phyloP scores from a whole-genome alignment of 441 rosid species.

The Capsella rubella region DNA sequence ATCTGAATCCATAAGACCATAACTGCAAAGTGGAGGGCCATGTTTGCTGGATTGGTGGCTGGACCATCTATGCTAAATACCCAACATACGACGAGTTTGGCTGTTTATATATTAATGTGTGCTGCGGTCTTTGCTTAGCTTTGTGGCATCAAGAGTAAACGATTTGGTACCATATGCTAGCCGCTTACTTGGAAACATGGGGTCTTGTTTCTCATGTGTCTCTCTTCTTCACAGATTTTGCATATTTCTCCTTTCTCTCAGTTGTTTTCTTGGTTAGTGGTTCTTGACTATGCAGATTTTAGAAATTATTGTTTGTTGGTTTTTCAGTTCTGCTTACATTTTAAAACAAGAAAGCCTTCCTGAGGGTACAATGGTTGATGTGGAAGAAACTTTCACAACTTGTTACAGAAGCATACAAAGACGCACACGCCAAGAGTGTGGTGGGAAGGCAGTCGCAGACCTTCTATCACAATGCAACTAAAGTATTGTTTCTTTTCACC shows the following conservation, averaged over 20 bases:
- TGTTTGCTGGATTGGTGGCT: slow-evolving; percentile 85
- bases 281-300: slow-evolving; percentile 1
- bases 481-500: background rate
- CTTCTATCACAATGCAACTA: background rate
- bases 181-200: slow-evolving; percentile 99
- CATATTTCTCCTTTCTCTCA: slow-evolving; percentile 44
- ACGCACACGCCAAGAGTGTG: slow-evolving; percentile 93
- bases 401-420: slow-evolving; percentile 90
- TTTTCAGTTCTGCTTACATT: slow-evolving; percentile 87
- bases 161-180: slow-evolving; percentile 73
- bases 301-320: background rate
- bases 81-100: slow-evolving; percentile 80
- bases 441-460: slow-evolving; percentile 51
- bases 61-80: slow-evolving; percentile 96
- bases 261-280: background rate
- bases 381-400: slow-evolving; percentile 80
- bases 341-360: slow-evolving; percentile 90
- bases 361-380: background rate
- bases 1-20: slow-evolving; percentile 54
- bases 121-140: slow-evolving; percentile 93
- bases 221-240: slow-evolving; percentile 92
- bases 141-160: slow-evolving; percentile 90
- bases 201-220: slow-evolving; percentile 94
- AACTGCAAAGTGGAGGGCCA: slow-evolving; percentile 87
- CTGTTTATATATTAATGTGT: slow-evolving; percentile 90